Evolutionary conservation across 2,329 filamentous ascomycete species (phyloP).

Genomic region (Gnomoniopsis sp.): DNA sequence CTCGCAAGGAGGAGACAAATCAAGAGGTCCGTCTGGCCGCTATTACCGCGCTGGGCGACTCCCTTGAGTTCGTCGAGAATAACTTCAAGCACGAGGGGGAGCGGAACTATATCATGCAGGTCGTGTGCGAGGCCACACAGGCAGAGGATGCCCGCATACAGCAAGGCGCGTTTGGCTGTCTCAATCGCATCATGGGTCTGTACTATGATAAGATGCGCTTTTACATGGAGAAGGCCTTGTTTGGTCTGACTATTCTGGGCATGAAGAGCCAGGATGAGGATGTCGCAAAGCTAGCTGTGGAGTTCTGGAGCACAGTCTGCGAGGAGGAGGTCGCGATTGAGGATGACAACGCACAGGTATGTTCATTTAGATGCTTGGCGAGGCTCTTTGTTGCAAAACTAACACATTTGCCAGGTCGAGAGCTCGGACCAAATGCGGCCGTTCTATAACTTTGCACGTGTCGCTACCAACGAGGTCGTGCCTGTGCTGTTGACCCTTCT

Average conservation of each 20-base stretch:
- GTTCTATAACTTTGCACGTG: slow-evolving; percentile 92
- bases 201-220: slow-evolving; percentile 99
- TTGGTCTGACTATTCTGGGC: slow-evolving; percentile 92
- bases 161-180: slow-evolving; percentile 91
- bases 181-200: slow-evolving; percentile 97
- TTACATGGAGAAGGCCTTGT: slow-evolving; percentile 99
- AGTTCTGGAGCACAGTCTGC: slow-evolving; percentile 99
- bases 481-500: slow-evolving; percentile 85
- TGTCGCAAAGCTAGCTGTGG: slow-evolving; percentile 94
- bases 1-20: slow-evolving; percentile 93
- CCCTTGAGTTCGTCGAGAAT: slow-evolving; percentile 93
- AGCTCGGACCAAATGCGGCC: slow-evolving; percentile 80
- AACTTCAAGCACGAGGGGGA: slow-evolving; percentile 99
- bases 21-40: slow-evolving; percentile 86
- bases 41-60: slow-evolving; percentile 91
- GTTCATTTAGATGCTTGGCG: slow-evolving; percentile 21
- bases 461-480: slow-evolving; percentile 91
- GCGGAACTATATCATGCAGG: slow-evolving; percentile 99
- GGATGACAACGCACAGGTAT: slow-evolving; percentile 84
- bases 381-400: neutral
- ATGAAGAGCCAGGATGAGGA: slow-evolving; percentile 99
- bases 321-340: slow-evolving; percentile 98
- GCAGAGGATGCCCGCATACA: slow-evolving; percentile 87
- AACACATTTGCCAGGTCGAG: slow-evolving; percentile 48
- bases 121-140: slow-evolving; percentile 98